Conservation (phyloP, 2,329 filamentous ascomycete species). For the Samsoniella hepiali region DNA sequence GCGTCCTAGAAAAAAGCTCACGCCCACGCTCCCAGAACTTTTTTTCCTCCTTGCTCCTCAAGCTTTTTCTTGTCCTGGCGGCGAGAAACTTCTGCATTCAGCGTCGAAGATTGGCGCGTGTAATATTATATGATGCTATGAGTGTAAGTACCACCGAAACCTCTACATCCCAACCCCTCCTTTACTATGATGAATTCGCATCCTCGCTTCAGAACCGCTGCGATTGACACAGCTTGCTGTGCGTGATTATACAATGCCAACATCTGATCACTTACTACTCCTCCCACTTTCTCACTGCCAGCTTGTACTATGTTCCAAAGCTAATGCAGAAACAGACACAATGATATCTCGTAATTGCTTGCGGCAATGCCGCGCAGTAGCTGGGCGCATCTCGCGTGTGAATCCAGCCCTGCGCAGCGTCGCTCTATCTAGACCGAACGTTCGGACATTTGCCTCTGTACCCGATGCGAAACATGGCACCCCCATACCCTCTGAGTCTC, state of each 20-base stretch:
- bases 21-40: neutral
- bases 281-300: constrained; percentile 17
- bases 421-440: constrained; percentile 6
- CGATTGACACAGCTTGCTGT: constrained; percentile 47
- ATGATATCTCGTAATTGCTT: constrained; percentile 39
- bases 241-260: constrained; percentile 42
- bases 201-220: constrained; percentile 49
- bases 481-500: constrained; percentile 23
- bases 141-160: constrained; percentile 33
- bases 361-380: constrained; percentile 32
- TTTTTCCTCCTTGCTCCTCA: neutral
- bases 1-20: constrained; percentile 14
- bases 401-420: constrained; percentile 2
- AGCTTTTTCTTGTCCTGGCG: constrained; percentile 8
- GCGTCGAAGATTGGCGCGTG: constrained; percentile 8
- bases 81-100: neutral
- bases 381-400: neutral
- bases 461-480: constrained; percentile 14
- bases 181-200: constrained; percentile 43
- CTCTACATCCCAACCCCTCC: neutral
- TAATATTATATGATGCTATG: constrained; percentile 30
- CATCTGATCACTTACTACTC: constrained; percentile 32
- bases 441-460: constrained; percentile 11
- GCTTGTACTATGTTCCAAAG: constrained; percentile 11
- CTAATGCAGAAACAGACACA: constrained; percentile 28